phyloP scores from a whole-genome alignment of 257 asterid species.

The Misopates orontium region DNA sequence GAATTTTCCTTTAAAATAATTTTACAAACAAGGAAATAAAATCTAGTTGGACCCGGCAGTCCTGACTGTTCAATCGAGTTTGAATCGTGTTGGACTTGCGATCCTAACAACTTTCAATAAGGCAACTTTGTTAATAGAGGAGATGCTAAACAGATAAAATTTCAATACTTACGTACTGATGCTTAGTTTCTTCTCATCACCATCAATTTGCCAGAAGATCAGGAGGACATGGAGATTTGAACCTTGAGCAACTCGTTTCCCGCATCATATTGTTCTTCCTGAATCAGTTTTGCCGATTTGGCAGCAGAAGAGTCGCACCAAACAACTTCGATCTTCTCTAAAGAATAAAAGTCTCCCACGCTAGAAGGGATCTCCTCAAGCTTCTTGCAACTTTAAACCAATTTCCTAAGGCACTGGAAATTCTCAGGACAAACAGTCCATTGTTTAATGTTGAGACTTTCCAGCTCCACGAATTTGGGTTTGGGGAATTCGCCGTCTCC shows the following conservation, averaged over 20 bases:
- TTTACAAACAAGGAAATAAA: no score
- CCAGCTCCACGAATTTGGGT: background rate
- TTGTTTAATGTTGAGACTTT: background rate
- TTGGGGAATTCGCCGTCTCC: slow-evolving; percentile 3
- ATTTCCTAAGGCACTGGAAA: background rate
- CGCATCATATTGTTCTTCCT: background rate
- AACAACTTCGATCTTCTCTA: background rate
- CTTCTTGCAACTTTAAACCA: background rate
- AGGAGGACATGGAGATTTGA: background rate
- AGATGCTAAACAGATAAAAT: no score
- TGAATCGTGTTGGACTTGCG: no score
- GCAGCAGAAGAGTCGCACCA: background rate
- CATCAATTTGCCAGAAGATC: no score
- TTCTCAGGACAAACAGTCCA: background rate
- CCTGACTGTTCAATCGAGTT: no score
- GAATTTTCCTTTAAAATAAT: no score
- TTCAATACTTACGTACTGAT: no score
- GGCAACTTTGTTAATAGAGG: no score
- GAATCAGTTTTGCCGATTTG: slow-evolving; percentile 2
- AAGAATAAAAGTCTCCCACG: background rate
- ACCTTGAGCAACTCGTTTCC: slow-evolving; percentile 6
- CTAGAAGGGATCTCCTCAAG: slow-evolving; percentile 11
- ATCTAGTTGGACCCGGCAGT: no score
- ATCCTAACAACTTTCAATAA: no score
- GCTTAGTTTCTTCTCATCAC: no score